Base-by-base conservation (phyloP, 331 rosid genomes). In the Rhamnella rubrinervis region DNA sequence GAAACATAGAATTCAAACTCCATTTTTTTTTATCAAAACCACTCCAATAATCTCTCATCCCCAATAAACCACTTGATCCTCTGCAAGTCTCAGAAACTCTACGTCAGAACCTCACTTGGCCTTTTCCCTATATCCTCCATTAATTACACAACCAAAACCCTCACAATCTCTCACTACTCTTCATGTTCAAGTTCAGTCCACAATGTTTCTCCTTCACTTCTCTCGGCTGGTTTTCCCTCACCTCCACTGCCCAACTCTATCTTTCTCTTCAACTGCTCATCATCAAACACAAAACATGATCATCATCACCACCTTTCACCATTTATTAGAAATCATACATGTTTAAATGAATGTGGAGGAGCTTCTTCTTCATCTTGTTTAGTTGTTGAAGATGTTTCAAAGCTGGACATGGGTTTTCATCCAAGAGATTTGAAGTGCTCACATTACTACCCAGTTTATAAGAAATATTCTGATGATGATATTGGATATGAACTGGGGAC, bases 231-330 rank as follows among this genome's bases (percentile, higher is more conserved):
- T 8, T 75, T 80, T 80, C 89, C 87, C 73, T 78, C 91, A 73
- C 82, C 87, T 23, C 85, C 83, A 50, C 61, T 63, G 17, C 82
- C 82, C 17, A 76, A 75, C 71, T 89, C 87, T 12, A 81, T 85
- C 47, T 65, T 89, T 58, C 90, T 89, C 81, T 81, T 71, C 82
- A 72, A 89, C 38, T 86, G 92, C 87, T 77, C 83, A 71, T 80
- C 44, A 62, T 67, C 7, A 79, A 71, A 18, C 35, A 31, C 35
- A 31, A 31, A 31, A 31, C 5, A 31, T 31, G 35, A 31, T 31
- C 35, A 31, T 31, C 35, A 31, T 46, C 49, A 66, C 12, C 55
- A 83, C 20, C 9, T 59, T 16, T 67, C 79, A 21, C 63, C 80
- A 68, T 55, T 35, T 19, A n/a, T 71, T 47, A 71, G 59, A 39